phyloP scores from a whole-genome alignment of 2,329 filamentous ascomycete species.

The Aspergillus aculeatus region DNA sequence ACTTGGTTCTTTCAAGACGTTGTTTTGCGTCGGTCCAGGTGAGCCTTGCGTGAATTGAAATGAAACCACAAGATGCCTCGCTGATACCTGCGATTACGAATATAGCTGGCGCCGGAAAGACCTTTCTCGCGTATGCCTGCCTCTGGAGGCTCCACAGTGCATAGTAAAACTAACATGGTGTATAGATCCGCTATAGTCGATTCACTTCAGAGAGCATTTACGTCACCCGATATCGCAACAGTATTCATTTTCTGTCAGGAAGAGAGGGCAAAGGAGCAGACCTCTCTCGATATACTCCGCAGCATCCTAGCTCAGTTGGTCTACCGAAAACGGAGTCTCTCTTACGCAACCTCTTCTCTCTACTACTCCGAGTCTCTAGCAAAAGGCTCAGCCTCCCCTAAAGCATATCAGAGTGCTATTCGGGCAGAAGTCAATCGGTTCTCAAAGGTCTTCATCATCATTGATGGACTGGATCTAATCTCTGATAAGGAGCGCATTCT shows the following conservation, averaged over 20 bases:
- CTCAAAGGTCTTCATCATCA: constrained; percentile 29
- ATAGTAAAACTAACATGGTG: neutral
- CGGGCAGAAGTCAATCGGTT: constrained; percentile 32
- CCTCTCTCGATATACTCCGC: constrained; percentile 22
- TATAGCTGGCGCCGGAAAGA: constrained; percentile 31
- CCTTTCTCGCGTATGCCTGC: constrained; percentile 29
- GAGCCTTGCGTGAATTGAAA: neutral
- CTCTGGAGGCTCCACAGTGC: neutral
- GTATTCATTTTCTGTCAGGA: constrained; percentile 32
- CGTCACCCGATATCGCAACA: constrained; percentile 28
- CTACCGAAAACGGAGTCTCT: constrained; percentile 27
- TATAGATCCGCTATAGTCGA: constrained; percentile 25
- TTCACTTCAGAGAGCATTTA: constrained; percentile 27
- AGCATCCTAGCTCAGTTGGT: constrained; percentile 33
- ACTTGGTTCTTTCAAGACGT: constrained; percentile 23
- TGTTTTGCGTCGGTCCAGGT: constrained; percentile 32
- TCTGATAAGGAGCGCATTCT: constrained; percentile 32
- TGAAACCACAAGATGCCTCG: too few relatives aligned
- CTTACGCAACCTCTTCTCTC: constrained; percentile 23
- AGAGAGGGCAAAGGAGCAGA: constrained; percentile 21
- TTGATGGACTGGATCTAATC: constrained; percentile 31
- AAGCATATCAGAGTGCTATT: constrained; percentile 33
- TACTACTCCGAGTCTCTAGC: constrained; percentile 26
- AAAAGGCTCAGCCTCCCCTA: constrained; percentile 25
- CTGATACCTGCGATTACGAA: neutral